Evolutionary conservation across 2,329 filamentous ascomycete genomes (phyloP).

Genomic region (Aspergillus felis): DNA sequence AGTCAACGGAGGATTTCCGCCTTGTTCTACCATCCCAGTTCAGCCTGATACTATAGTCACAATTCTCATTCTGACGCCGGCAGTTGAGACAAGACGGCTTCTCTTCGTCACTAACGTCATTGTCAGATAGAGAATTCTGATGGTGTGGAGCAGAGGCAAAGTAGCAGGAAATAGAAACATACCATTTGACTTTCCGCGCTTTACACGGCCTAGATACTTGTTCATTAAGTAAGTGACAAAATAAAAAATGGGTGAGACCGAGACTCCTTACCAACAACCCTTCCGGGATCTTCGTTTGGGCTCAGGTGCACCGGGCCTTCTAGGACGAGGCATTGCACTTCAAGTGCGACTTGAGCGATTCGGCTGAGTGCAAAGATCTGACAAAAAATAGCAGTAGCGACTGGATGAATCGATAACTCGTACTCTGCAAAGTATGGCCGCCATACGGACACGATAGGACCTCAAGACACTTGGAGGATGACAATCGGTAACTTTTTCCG

Average conservation of each 20-base stretch:
- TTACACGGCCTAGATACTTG: slow-evolving; percentile 65
- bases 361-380: slow-evolving; percentile 12
- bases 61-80: slow-evolving; percentile 65
- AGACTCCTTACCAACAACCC: slow-evolving; percentile 59
- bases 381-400: slow-evolving; percentile 12
- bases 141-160: not conserved
- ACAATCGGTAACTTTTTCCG: slow-evolving; percentile 20
- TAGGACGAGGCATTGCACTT: slow-evolving; percentile 58
- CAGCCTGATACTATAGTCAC: slow-evolving; percentile 75
- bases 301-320: slow-evolving; percentile 60
- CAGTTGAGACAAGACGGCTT: slow-evolving; percentile 71
- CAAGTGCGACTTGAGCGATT: slow-evolving; percentile 9
- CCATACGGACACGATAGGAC: slow-evolving; percentile 21
- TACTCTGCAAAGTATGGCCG: slow-evolving; percentile 17
- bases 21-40: slow-evolving; percentile 75
- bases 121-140: slow-evolving; percentile 10
- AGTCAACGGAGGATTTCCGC: slow-evolving; percentile 48
- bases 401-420: slow-evolving; percentile 15
- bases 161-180: slow-evolving; percentile 16
- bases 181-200: slow-evolving; percentile 73
- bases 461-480: slow-evolving; percentile 7
- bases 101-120: slow-evolving; percentile 60
- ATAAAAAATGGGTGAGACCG: not conserved
- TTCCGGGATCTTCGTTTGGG: slow-evolving; percentile 65
- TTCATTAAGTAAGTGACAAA: slow-evolving; percentile 2